These are phyloP conservation scores for Cerioporus squamosus DNA, from an alignment of 1,284 basidiomycete species.

Conservation along the genomic window DNA sequence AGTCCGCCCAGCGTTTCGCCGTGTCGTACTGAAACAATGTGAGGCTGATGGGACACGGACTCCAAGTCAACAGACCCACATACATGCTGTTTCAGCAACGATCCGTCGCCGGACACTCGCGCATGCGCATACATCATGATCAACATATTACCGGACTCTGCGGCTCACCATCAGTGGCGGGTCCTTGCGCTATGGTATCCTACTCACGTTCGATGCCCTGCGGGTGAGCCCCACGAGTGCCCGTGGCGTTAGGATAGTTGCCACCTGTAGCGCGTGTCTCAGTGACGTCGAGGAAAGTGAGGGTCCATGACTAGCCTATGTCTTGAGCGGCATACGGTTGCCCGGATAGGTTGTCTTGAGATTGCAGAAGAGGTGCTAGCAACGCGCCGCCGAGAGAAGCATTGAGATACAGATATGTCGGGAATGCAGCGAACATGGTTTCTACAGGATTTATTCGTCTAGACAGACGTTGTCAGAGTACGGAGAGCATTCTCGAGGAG, in stretches of 20 bases:
- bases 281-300: no score
- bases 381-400: slow-evolving; percentile 43
- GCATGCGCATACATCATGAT: slow-evolving; percentile 72
- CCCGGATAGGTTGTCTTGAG: slow-evolving; percentile 36
- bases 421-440: slow-evolving; percentile 50
- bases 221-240: no score
- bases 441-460: slow-evolving; percentile 49
- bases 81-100: slow-evolving; percentile 56
- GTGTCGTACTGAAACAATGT: slow-evolving; percentile 46
- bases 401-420: slow-evolving; percentile 51
- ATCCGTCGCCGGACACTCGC: slow-evolving; percentile 57
- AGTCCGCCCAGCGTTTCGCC: slow-evolving; percentile 71
- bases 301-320: slow-evolving; percentile 22
- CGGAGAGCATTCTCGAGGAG: neutral
- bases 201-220: slow-evolving; percentile 18
- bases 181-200: no score
- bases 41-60: no score
- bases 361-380: slow-evolving; percentile 49
- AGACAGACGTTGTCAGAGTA: neutral
- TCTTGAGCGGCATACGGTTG: slow-evolving; percentile 44
- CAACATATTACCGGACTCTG: slow-evolving; percentile 76
- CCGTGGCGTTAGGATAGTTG: no score
- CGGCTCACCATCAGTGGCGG: neutral
- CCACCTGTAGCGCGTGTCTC: no score
- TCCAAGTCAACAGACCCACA: slow-evolving; percentile 29